Conservation (phyloP, 78 protist species). For the Andalucia godoyi region DNA sequence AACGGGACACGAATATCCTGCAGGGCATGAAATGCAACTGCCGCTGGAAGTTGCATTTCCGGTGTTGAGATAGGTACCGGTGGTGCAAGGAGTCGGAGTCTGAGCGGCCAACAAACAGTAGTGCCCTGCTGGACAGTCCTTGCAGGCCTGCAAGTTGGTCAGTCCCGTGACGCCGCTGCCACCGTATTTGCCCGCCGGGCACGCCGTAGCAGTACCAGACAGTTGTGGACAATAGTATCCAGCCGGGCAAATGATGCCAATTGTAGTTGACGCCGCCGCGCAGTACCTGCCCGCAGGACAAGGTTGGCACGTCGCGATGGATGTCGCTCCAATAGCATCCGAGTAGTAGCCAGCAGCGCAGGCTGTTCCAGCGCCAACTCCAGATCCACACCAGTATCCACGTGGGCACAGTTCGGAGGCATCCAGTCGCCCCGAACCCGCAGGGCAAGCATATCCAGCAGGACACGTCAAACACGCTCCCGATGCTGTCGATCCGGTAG, state of each 20-base stretch:
- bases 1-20: constrained; percentile 3
- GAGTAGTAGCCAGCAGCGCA: neutral
- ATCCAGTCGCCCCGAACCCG: no score
- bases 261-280: neutral
- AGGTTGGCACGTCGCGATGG: neutral
- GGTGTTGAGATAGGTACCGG: constrained; percentile 11
- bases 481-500: no score
- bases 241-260: neutral
- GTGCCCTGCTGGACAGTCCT: constrained; percentile 26
- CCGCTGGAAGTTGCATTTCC: neutral
- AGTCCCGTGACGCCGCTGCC: neutral
- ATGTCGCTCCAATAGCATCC: neutral
- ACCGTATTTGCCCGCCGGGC: neutral
- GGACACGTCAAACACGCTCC: constrained; percentile 10
- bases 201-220: neutral
- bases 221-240: neutral
- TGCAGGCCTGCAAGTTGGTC: constrained; percentile 1
- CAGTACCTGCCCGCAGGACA: constrained; percentile 38
- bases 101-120: constrained; percentile 19
- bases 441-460: constrained; percentile 32
- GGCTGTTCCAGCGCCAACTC: neutral
- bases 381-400: no score
- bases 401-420: no score
- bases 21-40: constrained; percentile 16
- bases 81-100: constrained; percentile 1